Evolutionary conservation across 371 early-diverging fungal species (phyloP).

Genomic region (Mucor plumbeus): DNA sequence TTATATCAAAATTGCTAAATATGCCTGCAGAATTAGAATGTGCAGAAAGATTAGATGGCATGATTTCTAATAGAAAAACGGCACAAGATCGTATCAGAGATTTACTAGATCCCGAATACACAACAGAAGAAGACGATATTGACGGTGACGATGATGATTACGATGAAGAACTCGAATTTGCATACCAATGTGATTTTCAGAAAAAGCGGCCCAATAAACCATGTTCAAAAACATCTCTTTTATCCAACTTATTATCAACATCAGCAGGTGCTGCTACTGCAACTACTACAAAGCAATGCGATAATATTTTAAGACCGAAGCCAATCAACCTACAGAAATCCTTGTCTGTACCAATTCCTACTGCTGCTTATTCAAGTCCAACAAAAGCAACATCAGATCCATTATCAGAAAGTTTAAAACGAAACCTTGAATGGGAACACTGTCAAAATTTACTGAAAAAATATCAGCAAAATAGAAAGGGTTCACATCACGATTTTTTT

Average conservation of each 20-base stretch:
- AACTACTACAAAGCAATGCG: neutral
- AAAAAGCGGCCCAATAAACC: slow-evolving; percentile 7
- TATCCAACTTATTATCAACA: neutral
- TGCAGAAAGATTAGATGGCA: neutral
- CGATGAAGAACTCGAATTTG: slow-evolving; percentile 11
- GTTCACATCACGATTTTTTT: neutral
- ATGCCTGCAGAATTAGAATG: neutral
- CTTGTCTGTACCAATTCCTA: neutral
- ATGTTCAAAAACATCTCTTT: neutral
- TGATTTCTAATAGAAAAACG: neutral
- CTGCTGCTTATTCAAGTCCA: neutral
- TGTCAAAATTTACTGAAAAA: neutral
- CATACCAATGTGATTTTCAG: slow-evolving; percentile 12
- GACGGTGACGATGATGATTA: slow-evolving; percentile 2
- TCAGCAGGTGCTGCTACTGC: no score
- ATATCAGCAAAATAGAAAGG: neutral
- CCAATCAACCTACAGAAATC: neutral
- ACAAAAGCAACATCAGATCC: slow-evolving; percentile 3
- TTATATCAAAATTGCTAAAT: neutral
- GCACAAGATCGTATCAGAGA: neutral
- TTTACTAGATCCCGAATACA: neutral
- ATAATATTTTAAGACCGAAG: neutral
- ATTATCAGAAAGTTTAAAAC: slow-evolving; percentile 9
- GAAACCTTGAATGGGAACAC: slow-evolving; percentile 9
- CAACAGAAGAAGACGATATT: neutral